Conservation (phyloP, 1,139 yeast genomes). For the Suhomyces panamericanus region DNA sequence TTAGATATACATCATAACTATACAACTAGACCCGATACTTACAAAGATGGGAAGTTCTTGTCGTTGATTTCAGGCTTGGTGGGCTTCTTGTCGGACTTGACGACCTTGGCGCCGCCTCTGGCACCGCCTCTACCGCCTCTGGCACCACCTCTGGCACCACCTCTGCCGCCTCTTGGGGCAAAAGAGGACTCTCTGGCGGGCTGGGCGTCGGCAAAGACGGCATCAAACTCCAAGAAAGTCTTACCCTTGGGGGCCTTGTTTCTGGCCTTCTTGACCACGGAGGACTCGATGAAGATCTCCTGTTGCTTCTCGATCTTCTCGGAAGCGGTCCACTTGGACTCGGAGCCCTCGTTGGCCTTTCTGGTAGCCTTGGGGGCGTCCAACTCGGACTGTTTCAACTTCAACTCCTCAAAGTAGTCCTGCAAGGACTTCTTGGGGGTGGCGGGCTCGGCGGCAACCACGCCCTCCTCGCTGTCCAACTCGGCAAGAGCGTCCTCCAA, state of each 20-base stretch:
- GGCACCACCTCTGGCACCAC: conserved; percentile 35
- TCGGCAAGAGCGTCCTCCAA: conserved; percentile 59
- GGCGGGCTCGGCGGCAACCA: conserved; percentile 35
- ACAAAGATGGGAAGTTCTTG: conserved; percentile 64
- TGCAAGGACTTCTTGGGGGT: conserved; percentile 62
- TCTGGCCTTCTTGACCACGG: conserved; percentile 60
- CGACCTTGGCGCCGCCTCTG: conserved; percentile 31
- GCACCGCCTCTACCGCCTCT: conserved; percentile 22
- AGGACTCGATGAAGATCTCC: conserved; percentile 56
- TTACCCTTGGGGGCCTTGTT: conserved; percentile 68
- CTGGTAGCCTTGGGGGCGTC: conserved; percentile 46
- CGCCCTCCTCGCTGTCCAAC: conserved; percentile 33
- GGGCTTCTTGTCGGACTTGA: conserved; percentile 21
- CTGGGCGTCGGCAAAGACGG: conserved; percentile 58
- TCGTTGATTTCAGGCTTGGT: conserved; percentile 51
- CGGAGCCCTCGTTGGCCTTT: conserved; percentile 61
- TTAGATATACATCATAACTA: conserved; percentile 9
- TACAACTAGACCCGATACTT: conserved; percentile 13
- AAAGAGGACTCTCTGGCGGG: conserved; percentile 12
- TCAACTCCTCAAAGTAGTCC: conserved; percentile 69
- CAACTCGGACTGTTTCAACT: conserved; percentile 48
- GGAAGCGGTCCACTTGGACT: conserved; percentile 57
- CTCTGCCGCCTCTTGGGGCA: conserved; percentile 29
- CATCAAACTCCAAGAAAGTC: conserved; percentile 65
- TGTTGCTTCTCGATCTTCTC: conserved; percentile 62